Percentiles rank a stretch among this genome's conserved stretches.
Conservation (phyloP, 352 stramenopile species). For the Pythium rishiriense region DNA sequence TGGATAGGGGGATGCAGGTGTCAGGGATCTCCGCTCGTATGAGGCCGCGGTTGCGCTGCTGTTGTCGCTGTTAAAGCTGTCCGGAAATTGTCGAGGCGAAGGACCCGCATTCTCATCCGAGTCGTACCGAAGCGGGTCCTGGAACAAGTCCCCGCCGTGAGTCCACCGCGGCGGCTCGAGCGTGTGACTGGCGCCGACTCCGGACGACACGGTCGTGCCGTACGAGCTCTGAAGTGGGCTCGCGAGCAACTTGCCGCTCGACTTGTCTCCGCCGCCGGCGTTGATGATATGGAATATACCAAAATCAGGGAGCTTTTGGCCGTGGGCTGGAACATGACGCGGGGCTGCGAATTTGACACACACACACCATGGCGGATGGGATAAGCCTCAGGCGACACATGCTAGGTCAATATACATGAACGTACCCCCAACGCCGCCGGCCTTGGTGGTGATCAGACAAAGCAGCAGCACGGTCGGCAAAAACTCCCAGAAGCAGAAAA, state of each 20-base stretch:
- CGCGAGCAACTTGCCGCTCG: slow-evolving; percentile 48
- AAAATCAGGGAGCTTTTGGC: slow-evolving; percentile 76
- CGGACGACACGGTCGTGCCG: slow-evolving; percentile 42
- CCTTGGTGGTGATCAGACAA: slow-evolving; percentile 81
- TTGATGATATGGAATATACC: slow-evolving; percentile 90
- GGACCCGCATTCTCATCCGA: slow-evolving; percentile 68
- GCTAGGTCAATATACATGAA: background rate
- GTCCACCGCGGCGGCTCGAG: slow-evolving; percentile 64
- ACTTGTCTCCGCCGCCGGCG: slow-evolving; percentile 31
- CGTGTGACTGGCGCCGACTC: background rate
- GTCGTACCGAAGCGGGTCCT: slow-evolving; percentile 82
- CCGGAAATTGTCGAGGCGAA: slow-evolving; percentile 56
- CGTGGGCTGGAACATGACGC: slow-evolving; percentile 51
- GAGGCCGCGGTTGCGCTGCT: slow-evolving; percentile 34
- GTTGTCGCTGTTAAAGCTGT: slow-evolving; percentile 70
- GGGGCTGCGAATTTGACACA: slow-evolving; percentile 55
- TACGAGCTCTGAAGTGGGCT: slow-evolving; percentile 66
- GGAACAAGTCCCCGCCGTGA: slow-evolving; percentile 78
- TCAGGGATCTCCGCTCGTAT: slow-evolving; percentile 27
- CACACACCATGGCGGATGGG: no score
- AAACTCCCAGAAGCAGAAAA: slow-evolving; percentile 90
- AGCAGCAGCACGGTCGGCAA: slow-evolving; percentile 78
- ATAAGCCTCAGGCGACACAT: no score
- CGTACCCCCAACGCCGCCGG: slow-evolving; percentile 73
- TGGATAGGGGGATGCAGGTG: slow-evolving; percentile 19